These are phyloP conservation scores for Saccharomyces hybrid DNA, from an alignment of 1,139 yeast species.

Conservation along the genomic window DNA sequence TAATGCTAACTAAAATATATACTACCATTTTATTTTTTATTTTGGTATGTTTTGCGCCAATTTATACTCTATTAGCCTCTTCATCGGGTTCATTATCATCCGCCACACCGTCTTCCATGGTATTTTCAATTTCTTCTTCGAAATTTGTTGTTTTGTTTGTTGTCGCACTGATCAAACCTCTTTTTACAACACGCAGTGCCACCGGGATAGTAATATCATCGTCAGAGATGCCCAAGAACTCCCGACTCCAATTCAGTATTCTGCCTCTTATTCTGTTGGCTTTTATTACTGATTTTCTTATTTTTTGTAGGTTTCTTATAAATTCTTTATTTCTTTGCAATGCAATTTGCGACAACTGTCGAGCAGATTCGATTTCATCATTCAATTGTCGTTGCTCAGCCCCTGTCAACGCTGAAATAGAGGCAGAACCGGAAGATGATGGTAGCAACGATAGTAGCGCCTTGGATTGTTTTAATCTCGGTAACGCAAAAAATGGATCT, in stretches of 20 bases:
- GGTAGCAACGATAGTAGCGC: conserved; percentile 13
- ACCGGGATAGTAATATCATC: conserved; percentile 33
- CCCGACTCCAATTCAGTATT: conserved; percentile 75
- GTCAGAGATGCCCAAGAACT: conserved; percentile 66
- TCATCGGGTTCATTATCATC: conserved; percentile 10
- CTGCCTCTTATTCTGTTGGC: conserved; percentile 69
- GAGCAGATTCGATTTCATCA: conserved; percentile 54
- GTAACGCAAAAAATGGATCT: conserved; percentile 63
- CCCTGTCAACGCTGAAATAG: conserved; percentile 29
- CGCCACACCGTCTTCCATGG: conserved; percentile 13
- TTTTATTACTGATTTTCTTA: conserved; percentile 67
- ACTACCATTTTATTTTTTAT: neutral
- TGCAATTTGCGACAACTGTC: conserved; percentile 62
- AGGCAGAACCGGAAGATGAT: neutral
- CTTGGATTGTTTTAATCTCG: conserved; percentile 35
- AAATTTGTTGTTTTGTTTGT: conserved; percentile 27
- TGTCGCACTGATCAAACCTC: conserved; percentile 32
- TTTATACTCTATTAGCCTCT: neutral
- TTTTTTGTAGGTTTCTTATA: conserved; percentile 62
- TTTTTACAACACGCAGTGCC: conserved; percentile 30
- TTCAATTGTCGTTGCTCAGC: conserved; percentile 38
- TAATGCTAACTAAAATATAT: neutral
- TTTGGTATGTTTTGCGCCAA: neutral
- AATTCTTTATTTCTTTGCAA: conserved; percentile 88
- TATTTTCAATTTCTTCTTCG: conserved; percentile 13